Conservation (phyloP, 345 rosid genomes). For the Hypericum perforatum region DNA sequence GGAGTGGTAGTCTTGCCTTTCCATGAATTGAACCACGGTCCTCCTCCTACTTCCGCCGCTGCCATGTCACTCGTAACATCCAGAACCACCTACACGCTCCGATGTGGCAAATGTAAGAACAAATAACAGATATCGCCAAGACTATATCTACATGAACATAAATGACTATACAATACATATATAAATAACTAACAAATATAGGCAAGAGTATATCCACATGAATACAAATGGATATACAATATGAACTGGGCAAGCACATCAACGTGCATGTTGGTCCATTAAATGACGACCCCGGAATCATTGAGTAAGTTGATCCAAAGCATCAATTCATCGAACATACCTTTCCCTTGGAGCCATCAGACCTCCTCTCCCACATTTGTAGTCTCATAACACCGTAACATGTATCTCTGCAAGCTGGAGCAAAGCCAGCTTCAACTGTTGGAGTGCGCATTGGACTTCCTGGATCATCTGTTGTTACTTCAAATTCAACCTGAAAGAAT, state of each 20-base stretch:
- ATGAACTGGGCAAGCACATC: too few species aligned
- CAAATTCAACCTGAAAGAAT: constrained; percentile 54
- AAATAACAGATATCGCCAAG: too few species aligned
- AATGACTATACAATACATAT: too few species aligned
- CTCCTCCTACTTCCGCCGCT: constrained; percentile 89
- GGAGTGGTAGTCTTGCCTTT: constrained; percentile 62
- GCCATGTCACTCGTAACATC: constrained; percentile 79
- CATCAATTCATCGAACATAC: constrained; percentile 16
- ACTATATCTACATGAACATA: too few species aligned
- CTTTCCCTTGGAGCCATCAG: constrained; percentile 79
- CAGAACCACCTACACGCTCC: constrained; percentile 42
- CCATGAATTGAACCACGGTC: constrained; percentile 94
- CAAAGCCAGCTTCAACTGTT: constrained; percentile 64
- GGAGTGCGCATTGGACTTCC: constrained; percentile 94
- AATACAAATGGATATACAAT: too few species aligned
- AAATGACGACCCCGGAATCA: too few species aligned
- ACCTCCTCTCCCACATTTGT: constrained; percentile 69
- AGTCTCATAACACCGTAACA: constrained; percentile 63
- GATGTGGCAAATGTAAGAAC: background rate
- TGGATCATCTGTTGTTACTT: constrained; percentile 55
- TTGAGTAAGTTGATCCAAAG: too few species aligned
- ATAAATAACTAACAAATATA: too few species aligned
- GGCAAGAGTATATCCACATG: too few species aligned
- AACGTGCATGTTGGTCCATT: too few species aligned
- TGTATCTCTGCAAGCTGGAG: constrained; percentile 85